phyloP scores from a whole-genome alignment of 2,329 filamentous ascomycete genomes.

The Aspergillus hiratsukae region DNA sequence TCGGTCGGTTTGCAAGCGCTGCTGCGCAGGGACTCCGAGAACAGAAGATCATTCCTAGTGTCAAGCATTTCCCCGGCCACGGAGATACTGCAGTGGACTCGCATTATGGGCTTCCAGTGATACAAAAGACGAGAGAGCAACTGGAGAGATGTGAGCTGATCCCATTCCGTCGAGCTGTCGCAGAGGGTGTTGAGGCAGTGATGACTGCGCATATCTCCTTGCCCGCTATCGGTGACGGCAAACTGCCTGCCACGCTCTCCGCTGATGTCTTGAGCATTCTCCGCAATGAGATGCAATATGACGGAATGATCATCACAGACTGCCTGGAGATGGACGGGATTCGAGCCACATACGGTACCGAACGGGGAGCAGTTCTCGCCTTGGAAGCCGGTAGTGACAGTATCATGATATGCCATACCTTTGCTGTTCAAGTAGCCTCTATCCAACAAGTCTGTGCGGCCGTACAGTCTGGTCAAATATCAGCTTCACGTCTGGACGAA shows the following conservation, averaged over 20 bases:
- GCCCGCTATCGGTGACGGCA: conserved; percentile 29
- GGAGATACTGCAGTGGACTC: conserved; percentile 44
- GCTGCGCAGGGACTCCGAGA: conserved; percentile 36
- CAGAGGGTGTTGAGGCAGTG: conserved; percentile 40
- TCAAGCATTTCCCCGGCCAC: conserved; percentile 46
- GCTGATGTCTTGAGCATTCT: conserved; percentile 35
- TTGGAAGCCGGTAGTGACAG: conserved; percentile 43
- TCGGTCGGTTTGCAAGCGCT: conserved; percentile 40
- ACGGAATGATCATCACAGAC: conserved; percentile 43
- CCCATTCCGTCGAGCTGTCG: conserved; percentile 41
- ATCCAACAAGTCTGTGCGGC: conserved; percentile 38
- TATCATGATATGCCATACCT: conserved; percentile 45
- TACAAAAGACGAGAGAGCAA: conserved; percentile 33
- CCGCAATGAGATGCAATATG: conserved; percentile 40
- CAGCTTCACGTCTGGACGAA: conserved; percentile 27
- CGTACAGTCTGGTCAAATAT: conserved; percentile 32
- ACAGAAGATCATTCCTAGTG: conserved; percentile 38
- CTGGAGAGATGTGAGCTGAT: conserved; percentile 41
- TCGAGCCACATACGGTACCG: conserved; percentile 38
- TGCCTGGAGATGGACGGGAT: conserved; percentile 46
- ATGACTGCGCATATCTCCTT: conserved; percentile 46
- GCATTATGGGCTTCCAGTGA: conserved; percentile 40
- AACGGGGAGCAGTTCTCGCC: conserved; percentile 38
- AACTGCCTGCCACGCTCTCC: conserved; percentile 40
- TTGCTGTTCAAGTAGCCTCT: conserved; percentile 37